Evolutionary conservation across 192 early-diverging fungal genomes (phyloP).

Genomic region (Entophlyctis helioformis): DNA sequence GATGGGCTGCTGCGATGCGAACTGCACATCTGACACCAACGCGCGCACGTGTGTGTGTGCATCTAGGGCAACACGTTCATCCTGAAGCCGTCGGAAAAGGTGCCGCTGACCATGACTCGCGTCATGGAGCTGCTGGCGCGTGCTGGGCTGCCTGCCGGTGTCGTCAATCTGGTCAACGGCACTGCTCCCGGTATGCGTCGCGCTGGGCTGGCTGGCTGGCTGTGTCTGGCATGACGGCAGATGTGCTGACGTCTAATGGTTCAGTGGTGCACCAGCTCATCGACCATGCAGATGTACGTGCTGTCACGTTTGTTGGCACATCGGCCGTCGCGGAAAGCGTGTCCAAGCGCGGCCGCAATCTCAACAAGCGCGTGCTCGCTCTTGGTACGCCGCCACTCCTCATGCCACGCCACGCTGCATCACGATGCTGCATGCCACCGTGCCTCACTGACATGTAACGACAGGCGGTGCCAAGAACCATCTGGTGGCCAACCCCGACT

Average conservation of each 20-base stretch:
- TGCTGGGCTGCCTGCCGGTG: constrained; percentile 59
- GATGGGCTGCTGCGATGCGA: too few relatives aligned
- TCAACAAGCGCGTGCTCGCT: constrained; percentile 61
- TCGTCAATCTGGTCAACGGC: constrained; percentile 67
- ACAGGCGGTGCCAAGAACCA: constrained; percentile 52
- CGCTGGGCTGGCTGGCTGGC: too few relatives aligned
- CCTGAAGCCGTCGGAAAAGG: constrained; percentile 73
- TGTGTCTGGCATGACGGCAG: too few relatives aligned
- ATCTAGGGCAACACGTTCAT: constrained; percentile 57
- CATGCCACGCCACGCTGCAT: too few relatives aligned
- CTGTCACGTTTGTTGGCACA: constrained; percentile 73
- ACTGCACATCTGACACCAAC: too few relatives aligned
- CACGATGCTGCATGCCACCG: too few relatives aligned
- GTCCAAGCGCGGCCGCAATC: constrained; percentile 20
- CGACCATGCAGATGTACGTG: constrained; percentile 49
- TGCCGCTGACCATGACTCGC: constrained; percentile 66
- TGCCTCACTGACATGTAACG: too few relatives aligned
- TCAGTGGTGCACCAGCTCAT: constrained; percentile 40
- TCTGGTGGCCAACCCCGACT: constrained; percentile 64
- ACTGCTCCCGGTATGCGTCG: constrained; percentile 21
- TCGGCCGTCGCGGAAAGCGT: constrained; percentile 61
- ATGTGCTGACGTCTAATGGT: too few relatives aligned
- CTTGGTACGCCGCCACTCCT: constrained; percentile 37
- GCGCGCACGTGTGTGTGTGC: too few relatives aligned
- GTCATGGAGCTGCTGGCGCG: constrained; percentile 37